Evolutionary conservation across 1,284 basidiomycete genomes (phyloP), one percentile per base, ranked within the genome.

Genomic region (Ganoderma multipileum): DNA sequence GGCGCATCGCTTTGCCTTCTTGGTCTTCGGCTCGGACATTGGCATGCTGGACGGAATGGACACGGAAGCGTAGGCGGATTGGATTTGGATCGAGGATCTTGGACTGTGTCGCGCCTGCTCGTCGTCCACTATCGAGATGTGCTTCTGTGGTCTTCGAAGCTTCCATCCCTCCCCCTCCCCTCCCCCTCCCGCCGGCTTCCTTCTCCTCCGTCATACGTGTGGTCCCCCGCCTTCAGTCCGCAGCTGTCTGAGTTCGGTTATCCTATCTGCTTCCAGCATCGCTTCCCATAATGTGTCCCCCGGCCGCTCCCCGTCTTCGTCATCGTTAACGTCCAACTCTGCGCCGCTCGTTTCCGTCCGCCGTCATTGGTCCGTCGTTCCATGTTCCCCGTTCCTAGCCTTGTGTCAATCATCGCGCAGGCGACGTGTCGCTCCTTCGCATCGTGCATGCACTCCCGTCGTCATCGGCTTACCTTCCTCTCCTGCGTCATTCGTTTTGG

Each of bases 371-470:
- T n/a, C n/a, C n/a, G n/a, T n/a, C n/a, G n/a, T n/a, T n/a, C n/a
- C n/a, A n/a, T n/a, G n/a, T n/a, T n/a, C 61, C 64, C 66, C 61
- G 30, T 66, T 69, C 54, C 61, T 60, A 41, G 59, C 28, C 44
- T 28, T 23, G 28, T 41, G 63, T 23, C 61, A n/a, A n/a, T n/a
- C 47, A 52, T 60, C 50, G 61, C 64, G 57, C 64, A 65, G 64
- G 64, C 68, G 64, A 60, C 64, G 44, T 52, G 68, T 69, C 68
- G 68, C 68, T 69, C 68, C 14, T 68, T 68, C 14, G 36, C 64
- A 18, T 20, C 54, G 47, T 11, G 47, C 23, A 26, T 50, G 47
- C 47, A 26, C 23, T 12, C 23, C 47, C 47, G 23, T 50, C 47
- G 47, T 50, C 18, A 16, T 47, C 20, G 44, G 44, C 28, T 18